Conservation (phyloP, 768 basidiomycete species). For the Lactifluus echinatus region DNA sequence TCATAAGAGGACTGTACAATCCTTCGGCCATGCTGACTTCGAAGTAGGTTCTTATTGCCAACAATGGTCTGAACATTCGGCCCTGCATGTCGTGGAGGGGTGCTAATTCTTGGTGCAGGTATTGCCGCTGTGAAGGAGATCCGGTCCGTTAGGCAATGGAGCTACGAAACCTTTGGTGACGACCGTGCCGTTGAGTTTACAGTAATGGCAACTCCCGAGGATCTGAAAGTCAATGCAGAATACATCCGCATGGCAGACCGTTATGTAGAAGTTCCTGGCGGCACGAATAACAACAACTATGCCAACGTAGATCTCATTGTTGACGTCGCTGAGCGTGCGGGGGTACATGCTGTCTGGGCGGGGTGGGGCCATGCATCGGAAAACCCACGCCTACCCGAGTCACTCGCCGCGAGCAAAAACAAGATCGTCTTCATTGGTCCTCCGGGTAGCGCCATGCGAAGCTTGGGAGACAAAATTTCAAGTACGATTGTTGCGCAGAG, state of each 20-base stretch:
- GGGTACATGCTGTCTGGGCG: constrained; percentile 99
- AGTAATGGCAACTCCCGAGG: constrained; percentile 99
- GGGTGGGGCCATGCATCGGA: constrained; percentile 99
- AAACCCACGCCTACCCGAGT: constrained; percentile 94
- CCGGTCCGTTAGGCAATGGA: constrained; percentile 98
- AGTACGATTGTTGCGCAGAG: constrained; percentile 98
- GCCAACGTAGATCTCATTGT: constrained; percentile 99
- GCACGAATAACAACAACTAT: constrained; percentile 98
- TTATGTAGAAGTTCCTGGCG: constrained; percentile 97
- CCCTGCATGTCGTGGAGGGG: neutral
- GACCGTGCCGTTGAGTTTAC: constrained; percentile 97
- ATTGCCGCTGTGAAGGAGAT: constrained; percentile 99
- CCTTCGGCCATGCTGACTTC: neutral
- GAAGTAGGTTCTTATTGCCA: constrained; percentile 91
- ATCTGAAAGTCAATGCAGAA: constrained; percentile 96
- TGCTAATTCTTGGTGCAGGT: constrained; percentile 39
- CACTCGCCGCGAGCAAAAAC: constrained; percentile 81
- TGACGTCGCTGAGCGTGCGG: constrained; percentile 93
- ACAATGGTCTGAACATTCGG: constrained; percentile 61
- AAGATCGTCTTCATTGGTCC: constrained; percentile 99
- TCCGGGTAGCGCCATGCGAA: constrained; percentile 97
- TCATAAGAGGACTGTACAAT: neutral
- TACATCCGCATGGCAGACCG: constrained; percentile 99
- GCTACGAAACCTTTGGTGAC: constrained; percentile 96
- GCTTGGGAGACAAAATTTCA: constrained; percentile 98